Evolutionary conservation across 1,284 basidiomycete species (phyloP), one percentile per base, ranked within the genome.

Genomic region (Cutaneotrichosporon cutaneum): DNA sequence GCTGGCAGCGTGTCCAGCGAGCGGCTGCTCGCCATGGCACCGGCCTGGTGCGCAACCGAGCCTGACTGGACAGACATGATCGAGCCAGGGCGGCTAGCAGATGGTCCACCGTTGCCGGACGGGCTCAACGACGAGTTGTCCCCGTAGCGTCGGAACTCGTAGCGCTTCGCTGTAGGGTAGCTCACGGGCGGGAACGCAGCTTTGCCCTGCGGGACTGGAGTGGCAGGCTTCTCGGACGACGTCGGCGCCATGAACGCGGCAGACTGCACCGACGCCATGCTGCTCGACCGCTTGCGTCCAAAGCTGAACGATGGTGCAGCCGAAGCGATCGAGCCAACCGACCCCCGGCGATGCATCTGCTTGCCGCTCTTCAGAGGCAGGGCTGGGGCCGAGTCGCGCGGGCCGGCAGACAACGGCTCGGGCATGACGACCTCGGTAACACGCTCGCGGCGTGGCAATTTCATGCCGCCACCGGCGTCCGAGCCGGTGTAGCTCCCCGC

Each of bases 351-450:
- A 7, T 51, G 44, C 33, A 16, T 9, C 18, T 21, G 33, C 14
- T 18, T 18, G 22, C 35, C 22, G 14, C 35, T 4, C 21, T 54
- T 36, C 10, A 42, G n/a, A 14, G 52, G 52, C 9, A 54, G 35
- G 5, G 52, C 33, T 3, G 52, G 52, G 1, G 35, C 24, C 27
- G 54, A 47, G 36, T 57, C 56, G 30, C 53, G 32, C 2, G 62
- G 53, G 4, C 56, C 53, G 0, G 70, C 62, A 1, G 73, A 73
- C 16, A 79, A 67, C 2, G 77, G 77, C 61, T 77, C 75, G 0
- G 78, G 78, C 77, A 80, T 79, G 64, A 79, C 67, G 30, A 80
- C 71, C 58, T 80, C 78, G n/a, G 77, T 65, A 30, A 79, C 58
- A 3, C 76, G 62, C 63, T 79, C 77, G 47, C 68, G 66, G 11